Percentiles rank a stretch among this genome's conserved stretches.
Evolutionary conservation across 2,329 filamentous ascomycete genomes (phyloP).

Genomic region (Fusarium irregulare): DNA sequence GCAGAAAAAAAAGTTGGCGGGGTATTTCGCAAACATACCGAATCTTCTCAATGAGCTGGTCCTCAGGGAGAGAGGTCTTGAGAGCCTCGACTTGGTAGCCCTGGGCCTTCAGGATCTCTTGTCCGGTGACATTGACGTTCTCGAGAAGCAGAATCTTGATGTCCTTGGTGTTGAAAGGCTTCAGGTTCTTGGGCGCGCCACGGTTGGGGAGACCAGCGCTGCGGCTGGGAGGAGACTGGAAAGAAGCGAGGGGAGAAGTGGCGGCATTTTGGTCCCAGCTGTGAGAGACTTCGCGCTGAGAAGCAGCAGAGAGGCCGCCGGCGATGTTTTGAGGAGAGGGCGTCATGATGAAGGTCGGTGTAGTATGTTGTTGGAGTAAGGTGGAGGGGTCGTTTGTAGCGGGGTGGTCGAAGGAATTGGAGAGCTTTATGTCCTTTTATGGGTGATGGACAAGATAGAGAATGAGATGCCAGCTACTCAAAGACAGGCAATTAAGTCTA

Average conservation of each 20-base stretch:
- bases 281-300: conserved; percentile 61
- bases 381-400: conserved; percentile 28
- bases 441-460: neutral
- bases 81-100: conserved; percentile 96
- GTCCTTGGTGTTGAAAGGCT: conserved; percentile 94
- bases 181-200: conserved; percentile 76
- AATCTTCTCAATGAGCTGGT: conserved; percentile 97
- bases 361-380: conserved; percentile 44
- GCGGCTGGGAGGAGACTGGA: conserved; percentile 79
- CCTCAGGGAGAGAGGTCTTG: conserved; percentile 90
- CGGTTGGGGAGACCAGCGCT: conserved; percentile 55
- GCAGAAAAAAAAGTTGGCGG: conserved; percentile 32
- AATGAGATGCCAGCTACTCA: conserved; percentile 19
- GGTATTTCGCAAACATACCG: conserved; percentile 64
- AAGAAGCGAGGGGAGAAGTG: conserved; percentile 78
- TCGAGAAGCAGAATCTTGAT: conserved; percentile 96
- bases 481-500: neutral
- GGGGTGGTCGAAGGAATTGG: conserved; percentile 18
- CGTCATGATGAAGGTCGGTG: conserved; percentile 52
- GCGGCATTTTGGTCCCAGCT: conserved; percentile 72
- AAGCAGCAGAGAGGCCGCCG: conserved; percentile 49
- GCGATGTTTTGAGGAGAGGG: conserved; percentile 62
- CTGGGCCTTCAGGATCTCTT: conserved; percentile 82
- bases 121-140: conserved; percentile 93
- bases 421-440: conserved; percentile 12